These are phyloP conservation scores for Sclerotinia minor DNA, from an alignment of 2,329 filamentous ascomycete genomes.

Conservation along the genomic window DNA sequence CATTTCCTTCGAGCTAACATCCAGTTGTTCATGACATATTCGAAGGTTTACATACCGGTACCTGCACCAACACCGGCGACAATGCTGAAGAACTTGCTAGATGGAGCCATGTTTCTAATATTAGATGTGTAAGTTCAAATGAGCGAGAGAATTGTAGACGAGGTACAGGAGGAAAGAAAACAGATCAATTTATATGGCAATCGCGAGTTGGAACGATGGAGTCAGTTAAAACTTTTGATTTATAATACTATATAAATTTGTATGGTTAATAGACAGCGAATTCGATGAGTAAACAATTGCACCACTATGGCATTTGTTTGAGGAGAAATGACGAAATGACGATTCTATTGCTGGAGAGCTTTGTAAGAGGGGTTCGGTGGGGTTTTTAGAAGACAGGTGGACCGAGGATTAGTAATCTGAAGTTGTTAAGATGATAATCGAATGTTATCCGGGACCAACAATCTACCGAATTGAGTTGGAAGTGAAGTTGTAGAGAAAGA, in stretches of 20 bases:
- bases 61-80: conserved; percentile 73
- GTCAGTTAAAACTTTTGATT: conserved; percentile 22
- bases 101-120: conserved; percentile 22
- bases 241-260: conserved; percentile 25
- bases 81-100: conserved; percentile 60
- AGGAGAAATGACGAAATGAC: conserved; percentile 21
- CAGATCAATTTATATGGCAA: conserved; percentile 12
- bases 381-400: neutral
- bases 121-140: neutral
- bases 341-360: neutral
- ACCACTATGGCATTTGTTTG: conserved; percentile 18
- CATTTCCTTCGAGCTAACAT: too few relatives aligned
- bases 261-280: neutral
- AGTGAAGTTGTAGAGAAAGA: neutral
- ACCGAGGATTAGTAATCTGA: conserved; percentile 3
- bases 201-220: neutral
- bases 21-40: neutral
- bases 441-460: too few relatives aligned
- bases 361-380: conserved; percentile 9
- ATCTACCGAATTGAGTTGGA: neutral
- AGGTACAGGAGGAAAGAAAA: neutral
- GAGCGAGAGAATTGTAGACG: neutral
- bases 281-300: neutral
- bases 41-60: conserved; percentile 47
- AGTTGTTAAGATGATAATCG: neutral